These are phyloP conservation scores for Aegle marmelos DNA, from an alignment of 345 rosid genomes.

Conservation along the genomic window DNA sequence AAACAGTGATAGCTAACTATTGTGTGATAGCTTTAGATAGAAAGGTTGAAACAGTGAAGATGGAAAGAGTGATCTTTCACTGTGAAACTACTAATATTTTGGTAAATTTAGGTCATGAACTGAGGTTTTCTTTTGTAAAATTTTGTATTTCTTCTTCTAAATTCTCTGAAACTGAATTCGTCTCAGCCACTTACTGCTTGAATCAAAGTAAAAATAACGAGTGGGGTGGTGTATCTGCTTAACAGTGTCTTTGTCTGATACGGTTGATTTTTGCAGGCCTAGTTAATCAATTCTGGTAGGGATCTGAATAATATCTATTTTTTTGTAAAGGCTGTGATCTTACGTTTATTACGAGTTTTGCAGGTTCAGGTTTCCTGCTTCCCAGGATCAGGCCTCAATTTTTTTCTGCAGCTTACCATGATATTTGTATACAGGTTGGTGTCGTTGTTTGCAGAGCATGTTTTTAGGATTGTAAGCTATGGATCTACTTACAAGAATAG, in stretches of 20 bases:
- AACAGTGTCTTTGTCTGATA: conserved; percentile 2
- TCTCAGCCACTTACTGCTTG: neutral
- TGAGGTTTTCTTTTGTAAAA: neutral
- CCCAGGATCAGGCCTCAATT: conserved; percentile 32
- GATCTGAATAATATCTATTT: conserved; percentile 1
- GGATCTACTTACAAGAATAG: neutral
- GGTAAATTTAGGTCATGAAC: neutral
- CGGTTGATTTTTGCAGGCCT: neutral
- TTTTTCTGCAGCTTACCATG: conserved; percentile 36
- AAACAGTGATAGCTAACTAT: neutral
- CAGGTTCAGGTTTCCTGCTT: conserved; percentile 49
- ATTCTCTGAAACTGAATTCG: neutral
- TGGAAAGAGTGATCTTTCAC: neutral
- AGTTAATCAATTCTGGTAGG: neutral
- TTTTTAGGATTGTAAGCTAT: conserved; percentile 20
- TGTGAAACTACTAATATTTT: neutral
- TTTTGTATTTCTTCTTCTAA: neutral
- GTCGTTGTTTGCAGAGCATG: conserved; percentile 27
- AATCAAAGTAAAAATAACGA: neutral
- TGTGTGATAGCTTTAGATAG: neutral
- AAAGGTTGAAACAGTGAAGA: neutral
- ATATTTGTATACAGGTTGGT: conserved; percentile 42
- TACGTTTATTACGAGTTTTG: conserved; percentile 30
- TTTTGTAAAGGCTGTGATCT: conserved; percentile 11
- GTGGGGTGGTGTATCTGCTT: neutral